Base-by-base conservation (phyloP, 164 flowering plant genomes). In the Stephania cephalantha region DNA sequence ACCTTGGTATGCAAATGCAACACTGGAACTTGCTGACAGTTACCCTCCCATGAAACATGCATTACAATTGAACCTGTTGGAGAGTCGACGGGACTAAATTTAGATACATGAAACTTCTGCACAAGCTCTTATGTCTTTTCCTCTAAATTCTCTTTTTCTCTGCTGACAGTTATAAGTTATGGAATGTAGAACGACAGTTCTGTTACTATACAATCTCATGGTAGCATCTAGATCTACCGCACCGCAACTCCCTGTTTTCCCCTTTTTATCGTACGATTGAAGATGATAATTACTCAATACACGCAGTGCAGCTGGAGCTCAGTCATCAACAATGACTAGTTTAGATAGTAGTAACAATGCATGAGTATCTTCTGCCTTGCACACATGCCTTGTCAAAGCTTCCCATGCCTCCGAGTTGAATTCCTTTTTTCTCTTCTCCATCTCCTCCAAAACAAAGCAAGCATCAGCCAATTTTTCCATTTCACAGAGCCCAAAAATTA, bases 371-470 rank as follows among this genome's bases (percentile, higher is more conserved):
- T 74, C 67, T 69, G 46, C 78, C 42, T 35, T 1, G 77, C 87
- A 86, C 74, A 73, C 79, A 66, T 76, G 75, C 52, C 35, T 63
- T 53, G 88, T 80, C 17, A 91, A 72, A 79, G 71, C 80, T 74
- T 82, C 86, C 98, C 95, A 95, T 45, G 78, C 80, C 22, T 79
- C 82, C 69, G 75, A 73, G 78, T 80, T 79, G 64, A 89, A 74
- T 18, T 76, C 74, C 81, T 88, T 77, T 58, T 85, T 77, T 84
- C 88, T 86, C 86, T 84, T 90, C 81, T 73, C 85, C 98, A 93
- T 92, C 85, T 90, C 92, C 82, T 89, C 94, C 85, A 95, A 79
- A 72, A 91, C 89, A 83, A 85, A 88, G 76, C 85, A 82, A 69
- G 88, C 97, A 71, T 83, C 89, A 70, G 84, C 89, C 66, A 83